Percentiles rank a stretch among this genome's conserved stretches.
These are phyloP conservation scores for Daldinia sp. DNA, from an alignment of 2,329 filamentous ascomycete genomes.

Conservation along the genomic window DNA sequence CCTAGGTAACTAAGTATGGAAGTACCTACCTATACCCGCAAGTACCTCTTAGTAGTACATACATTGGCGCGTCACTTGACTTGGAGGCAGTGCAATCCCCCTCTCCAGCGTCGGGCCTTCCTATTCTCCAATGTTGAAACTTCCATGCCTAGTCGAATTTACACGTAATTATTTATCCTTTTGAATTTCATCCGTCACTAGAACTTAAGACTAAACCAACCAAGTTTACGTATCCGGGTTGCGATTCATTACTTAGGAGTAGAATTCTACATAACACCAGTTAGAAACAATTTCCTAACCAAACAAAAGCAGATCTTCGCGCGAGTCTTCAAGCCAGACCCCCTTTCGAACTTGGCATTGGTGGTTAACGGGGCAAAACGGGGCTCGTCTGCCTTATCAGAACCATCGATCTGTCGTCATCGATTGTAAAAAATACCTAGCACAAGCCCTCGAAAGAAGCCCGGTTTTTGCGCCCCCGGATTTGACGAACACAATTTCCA, in stretches of 20 bases:
- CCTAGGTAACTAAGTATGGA: conserved; percentile 27
- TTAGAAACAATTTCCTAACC: no score
- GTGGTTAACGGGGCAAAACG: conserved; percentile 19
- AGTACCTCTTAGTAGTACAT: conserved; percentile 31
- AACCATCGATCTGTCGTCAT: conserved; percentile 39
- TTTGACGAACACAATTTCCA: conserved; percentile 15
- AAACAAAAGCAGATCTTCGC: conserved; percentile 12
- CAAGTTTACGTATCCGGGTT: neutral
- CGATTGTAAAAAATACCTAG: conserved; percentile 26
- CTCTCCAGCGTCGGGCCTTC: conserved; percentile 3
- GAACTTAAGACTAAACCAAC: neutral
- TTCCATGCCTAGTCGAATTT: conserved; percentile 6
- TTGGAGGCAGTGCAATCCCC: conserved; percentile 28
- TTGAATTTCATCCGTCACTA: conserved; percentile 9
- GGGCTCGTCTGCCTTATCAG: conserved; percentile 31
- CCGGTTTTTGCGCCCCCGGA: conserved; percentile 27
- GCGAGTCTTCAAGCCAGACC: conserved; percentile 10
- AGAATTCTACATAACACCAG: neutral
- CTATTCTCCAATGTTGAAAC: conserved; percentile 16
- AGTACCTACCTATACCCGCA: conserved; percentile 31
- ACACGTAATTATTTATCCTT: conserved; percentile 12
- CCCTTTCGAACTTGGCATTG: conserved; percentile 13
- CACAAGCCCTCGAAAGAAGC: conserved; percentile 26
- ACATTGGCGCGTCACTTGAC: conserved; percentile 13
- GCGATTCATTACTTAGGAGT: conserved; percentile 1